Evolutionary conservation across 2,329 filamentous ascomycete genomes (phyloP).

Genomic region (Colletotrichum spinosum): DNA sequence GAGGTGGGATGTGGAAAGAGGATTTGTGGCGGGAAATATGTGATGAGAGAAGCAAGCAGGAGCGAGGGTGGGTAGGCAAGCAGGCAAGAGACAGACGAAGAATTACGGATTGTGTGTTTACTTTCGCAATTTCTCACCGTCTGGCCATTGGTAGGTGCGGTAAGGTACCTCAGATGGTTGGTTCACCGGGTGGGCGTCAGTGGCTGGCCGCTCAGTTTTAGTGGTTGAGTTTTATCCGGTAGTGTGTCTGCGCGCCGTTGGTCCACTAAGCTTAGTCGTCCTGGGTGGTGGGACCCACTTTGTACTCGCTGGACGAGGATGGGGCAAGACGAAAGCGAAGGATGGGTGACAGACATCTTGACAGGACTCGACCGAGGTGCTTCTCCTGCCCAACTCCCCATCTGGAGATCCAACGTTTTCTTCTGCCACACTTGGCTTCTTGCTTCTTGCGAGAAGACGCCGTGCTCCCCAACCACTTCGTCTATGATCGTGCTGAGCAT

Average conservation of each 20-base stretch:
- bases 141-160: not conserved
- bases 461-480: no score
- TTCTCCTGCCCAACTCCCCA: not conserved
- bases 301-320: constrained; percentile 3
- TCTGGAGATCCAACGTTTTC: not conserved
- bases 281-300: constrained; percentile 7
- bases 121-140: constrained; percentile 31
- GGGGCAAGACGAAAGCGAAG: constrained; percentile 7
- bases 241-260: not conserved
- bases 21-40: constrained; percentile 16
- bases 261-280: constrained; percentile 2
- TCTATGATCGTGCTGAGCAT: no score
- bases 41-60: constrained; percentile 22
- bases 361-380: constrained; percentile 17
- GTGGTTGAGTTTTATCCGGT: not conserved
- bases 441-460: no score
- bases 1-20: constrained; percentile 15
- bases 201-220: constrained; percentile 14
- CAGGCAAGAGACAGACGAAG: constrained; percentile 5
- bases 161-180: constrained; percentile 1
- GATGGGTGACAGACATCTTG: constrained; percentile 35
- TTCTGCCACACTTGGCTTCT: no score
- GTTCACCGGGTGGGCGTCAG: constrained; percentile 20
- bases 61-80: not conserved
- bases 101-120: constrained; percentile 36